Conservation (phyloP, 345 rosid species). For the Citrus sp. region DNA sequence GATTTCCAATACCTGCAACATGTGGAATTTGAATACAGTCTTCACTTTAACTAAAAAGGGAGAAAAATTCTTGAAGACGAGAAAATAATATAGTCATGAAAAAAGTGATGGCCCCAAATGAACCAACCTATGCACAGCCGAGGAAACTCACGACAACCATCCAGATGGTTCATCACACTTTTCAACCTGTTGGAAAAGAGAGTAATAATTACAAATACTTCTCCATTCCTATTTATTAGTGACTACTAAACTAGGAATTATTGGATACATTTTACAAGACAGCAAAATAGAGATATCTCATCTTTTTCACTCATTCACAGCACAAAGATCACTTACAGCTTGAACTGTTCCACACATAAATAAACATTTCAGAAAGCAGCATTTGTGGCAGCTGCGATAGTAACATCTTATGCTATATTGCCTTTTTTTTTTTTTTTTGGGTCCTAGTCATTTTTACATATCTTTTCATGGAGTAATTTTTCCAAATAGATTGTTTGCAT, state of each 20-base stretch:
- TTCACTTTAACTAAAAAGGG: not conserved
- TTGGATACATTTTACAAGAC: not conserved
- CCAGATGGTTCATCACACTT: constrained; percentile 73
- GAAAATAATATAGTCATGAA: not conserved
- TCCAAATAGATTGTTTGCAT: not conserved
- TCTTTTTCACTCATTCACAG: not conserved
- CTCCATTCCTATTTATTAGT: not conserved
- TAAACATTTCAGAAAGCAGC: not conserved
- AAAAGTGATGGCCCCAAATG: not conserved
- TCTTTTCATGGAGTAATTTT: not conserved
- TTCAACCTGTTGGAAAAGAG: constrained; percentile 52
- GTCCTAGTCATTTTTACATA: not conserved
- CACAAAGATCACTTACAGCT: not conserved
- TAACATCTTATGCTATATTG: not conserved
- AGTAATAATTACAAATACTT: not conserved
- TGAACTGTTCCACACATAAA: not conserved
- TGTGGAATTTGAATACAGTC: not conserved
- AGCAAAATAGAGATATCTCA: not conserved
- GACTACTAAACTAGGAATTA: not conserved
- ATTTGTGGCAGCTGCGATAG: not conserved
- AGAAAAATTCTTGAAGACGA: not conserved
- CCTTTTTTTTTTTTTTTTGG: not conserved
- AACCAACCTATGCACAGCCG: constrained; percentile 67
- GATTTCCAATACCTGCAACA: constrained; percentile 75
- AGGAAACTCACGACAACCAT: constrained; percentile 70